phyloP scores from a whole-genome alignment of 179 eudicot species.

The Silene vulgaris region DNA sequence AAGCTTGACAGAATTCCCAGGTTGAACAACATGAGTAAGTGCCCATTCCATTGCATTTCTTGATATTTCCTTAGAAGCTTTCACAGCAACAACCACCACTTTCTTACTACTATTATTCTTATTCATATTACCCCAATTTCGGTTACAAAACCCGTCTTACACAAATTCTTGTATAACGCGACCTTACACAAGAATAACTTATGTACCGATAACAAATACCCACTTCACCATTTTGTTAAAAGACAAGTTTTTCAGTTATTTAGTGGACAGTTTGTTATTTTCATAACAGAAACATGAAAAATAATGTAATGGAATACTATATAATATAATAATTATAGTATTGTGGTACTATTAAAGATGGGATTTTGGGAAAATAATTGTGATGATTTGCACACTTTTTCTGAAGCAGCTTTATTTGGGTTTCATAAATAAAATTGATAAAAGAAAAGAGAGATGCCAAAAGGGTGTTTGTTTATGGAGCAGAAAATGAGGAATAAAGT shows the following conservation, averaged over 20 bases:
- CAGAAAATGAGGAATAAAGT: constrained; percentile 27
- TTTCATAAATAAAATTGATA: background rate
- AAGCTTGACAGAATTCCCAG: constrained; percentile 55
- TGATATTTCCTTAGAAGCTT: constrained; percentile 51
- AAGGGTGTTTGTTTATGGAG: constrained; percentile 17
- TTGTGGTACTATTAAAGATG: constrained; percentile 13
- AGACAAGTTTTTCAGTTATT: constrained; percentile 15
- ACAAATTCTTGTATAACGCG: too few species aligned
- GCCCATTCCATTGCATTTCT: constrained; percentile 64
- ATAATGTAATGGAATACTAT: background rate
- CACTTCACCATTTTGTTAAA: constrained; percentile 10
- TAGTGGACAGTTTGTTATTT: constrained; percentile 7
- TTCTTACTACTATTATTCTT: constrained; percentile 27
- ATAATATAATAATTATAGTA: background rate
- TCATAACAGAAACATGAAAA: constrained; percentile 15
- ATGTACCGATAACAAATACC: background rate
- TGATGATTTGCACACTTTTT: constrained; percentile 20
- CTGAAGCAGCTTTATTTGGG: constrained; percentile 5
- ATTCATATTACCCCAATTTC: constrained; percentile 22
- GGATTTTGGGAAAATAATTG: constrained; percentile 29
- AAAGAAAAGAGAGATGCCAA: constrained; percentile 18
- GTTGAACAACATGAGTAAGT: constrained; percentile 61
- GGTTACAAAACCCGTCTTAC: too few species aligned
- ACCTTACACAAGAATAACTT: too few species aligned
- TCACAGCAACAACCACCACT: constrained; percentile 58